Percentiles rank a stretch among this genome's conserved stretches.
Evolutionary conservation across 139 green algal species (phyloP).

Genomic region (Coelastrella sp.): DNA sequence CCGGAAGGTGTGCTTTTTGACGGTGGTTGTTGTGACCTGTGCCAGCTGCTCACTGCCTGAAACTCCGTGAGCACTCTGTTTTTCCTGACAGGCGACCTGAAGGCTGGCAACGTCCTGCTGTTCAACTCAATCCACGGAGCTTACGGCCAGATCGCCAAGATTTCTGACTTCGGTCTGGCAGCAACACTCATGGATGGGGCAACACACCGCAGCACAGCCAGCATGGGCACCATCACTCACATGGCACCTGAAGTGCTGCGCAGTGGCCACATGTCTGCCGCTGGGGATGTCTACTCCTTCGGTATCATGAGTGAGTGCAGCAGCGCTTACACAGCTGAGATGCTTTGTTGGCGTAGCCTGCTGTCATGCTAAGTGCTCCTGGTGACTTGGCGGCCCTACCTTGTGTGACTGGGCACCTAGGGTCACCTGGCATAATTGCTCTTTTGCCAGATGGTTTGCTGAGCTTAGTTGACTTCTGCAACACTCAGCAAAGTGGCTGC

Average conservation of each 20-base stretch:
- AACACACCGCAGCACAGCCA: conserved; percentile 35
- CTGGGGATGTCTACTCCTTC: conserved; percentile 30
- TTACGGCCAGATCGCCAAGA: conserved; percentile 36
- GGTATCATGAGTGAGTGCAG: conserved; percentile 31
- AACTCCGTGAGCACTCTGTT: background rate
- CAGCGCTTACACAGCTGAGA: background rate
- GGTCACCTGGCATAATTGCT: background rate
- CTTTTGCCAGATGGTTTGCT: no score
- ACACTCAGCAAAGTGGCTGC: no score
- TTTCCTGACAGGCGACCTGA: background rate
- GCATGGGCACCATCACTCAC: conserved; percentile 46
- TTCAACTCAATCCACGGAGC: conserved; percentile 1
- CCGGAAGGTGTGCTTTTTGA: no score
- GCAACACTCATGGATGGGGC: conserved; percentile 14
- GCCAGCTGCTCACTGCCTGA: no score
- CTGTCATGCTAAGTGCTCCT: background rate
- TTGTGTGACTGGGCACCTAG: background rate
- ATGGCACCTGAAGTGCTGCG: conserved; percentile 32
- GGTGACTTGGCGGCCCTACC: no score
- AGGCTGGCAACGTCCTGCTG: conserved; percentile 36
- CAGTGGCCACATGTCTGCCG: background rate
- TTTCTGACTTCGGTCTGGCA: conserved; percentile 36
- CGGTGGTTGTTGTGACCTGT: no score
- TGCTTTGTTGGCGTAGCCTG: background rate
- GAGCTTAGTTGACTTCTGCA: no score